phyloP scores from a whole-genome alignment of 2,329 filamentous ascomycete genomes.

The Paecilomyces sp. region DNA sequence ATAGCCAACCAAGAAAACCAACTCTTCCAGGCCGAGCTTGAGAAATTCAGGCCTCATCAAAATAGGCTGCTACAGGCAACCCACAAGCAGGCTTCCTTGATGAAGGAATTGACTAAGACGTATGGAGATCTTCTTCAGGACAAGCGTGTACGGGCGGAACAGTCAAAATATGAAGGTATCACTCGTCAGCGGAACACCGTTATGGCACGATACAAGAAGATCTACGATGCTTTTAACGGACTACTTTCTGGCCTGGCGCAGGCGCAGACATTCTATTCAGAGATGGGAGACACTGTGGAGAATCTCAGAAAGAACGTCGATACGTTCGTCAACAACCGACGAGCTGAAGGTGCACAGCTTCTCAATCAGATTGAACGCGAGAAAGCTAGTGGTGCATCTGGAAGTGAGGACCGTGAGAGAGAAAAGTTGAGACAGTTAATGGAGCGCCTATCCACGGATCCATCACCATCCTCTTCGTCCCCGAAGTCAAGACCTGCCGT shows the following conservation, averaged over 20 bases:
- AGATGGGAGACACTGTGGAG: constrained; percentile 92
- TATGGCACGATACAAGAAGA: constrained; percentile 78
- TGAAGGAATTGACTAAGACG: constrained; percentile 85
- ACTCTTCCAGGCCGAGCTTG: constrained; percentile 91
- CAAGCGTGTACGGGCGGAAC: constrained; percentile 85
- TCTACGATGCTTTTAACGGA: constrained; percentile 89
- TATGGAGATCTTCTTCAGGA: constrained; percentile 89
- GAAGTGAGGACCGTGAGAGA: constrained; percentile 70
- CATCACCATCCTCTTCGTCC: constrained; percentile 22
- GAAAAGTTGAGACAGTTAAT: constrained; percentile 82
- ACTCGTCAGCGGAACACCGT: constrained; percentile 75
- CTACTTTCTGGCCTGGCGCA: constrained; percentile 77
- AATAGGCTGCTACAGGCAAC: constrained; percentile 85
- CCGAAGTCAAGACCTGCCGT: constrained; percentile 29
- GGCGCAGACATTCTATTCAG: constrained; percentile 86
- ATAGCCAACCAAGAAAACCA: constrained; percentile 87
- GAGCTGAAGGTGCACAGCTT: constrained; percentile 84
- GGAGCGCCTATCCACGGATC: constrained; percentile 88
- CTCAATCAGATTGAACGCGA: constrained; percentile 81
- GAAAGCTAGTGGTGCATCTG: constrained; percentile 53
- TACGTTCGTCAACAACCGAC: constrained; percentile 88
- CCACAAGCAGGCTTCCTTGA: constrained; percentile 86
- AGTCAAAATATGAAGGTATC: constrained; percentile 88
- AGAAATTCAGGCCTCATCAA: constrained; percentile 92
- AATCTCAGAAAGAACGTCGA: constrained; percentile 94